Base-by-base conservation (phyloP, 2,329 filamentous ascomycete species). In the Fusarium incarnatum region DNA sequence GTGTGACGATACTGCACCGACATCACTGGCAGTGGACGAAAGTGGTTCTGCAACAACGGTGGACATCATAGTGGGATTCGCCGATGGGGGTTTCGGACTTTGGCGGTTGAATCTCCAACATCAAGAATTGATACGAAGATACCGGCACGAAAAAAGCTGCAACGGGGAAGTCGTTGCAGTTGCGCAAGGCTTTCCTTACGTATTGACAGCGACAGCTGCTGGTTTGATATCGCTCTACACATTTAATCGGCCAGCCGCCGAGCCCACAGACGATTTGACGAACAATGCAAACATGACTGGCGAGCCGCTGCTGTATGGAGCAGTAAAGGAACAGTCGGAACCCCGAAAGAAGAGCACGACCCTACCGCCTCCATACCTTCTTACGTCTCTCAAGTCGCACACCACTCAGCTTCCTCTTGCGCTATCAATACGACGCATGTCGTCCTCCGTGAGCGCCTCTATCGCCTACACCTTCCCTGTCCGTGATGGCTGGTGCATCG, bases 401-500 rank as follows among this genome's bases (percentile, higher is more conserved):
- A 94, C 91, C 5, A 91, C 92, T 3, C 89, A 91, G 75, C 87
- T 91, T 5, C 94, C 94, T 3, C 83, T 97, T 12, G 93, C 94
- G 0, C 81, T 97, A n/a, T 95, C 93, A 0, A 87, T 98, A 40
- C 89, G 94, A n/a, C 87, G 85, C 27, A 88, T 88, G 16, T 78
- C 87, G 1, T 82, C 83, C 6, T 87, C 87, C 13, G 87, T 93
- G 20, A 87, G 94, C n/a, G 92, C 93, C 3, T 94, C 93, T 0
- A 92, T 98, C 63, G 94, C 93, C 2, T 98, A 97, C 78, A 92
- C 93, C 0, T 89, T 97, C 70, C 90, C 91, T 18, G 92, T 92
- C 4, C 84, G 91, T 5, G 89, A 89, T 45, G 94, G 94, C 28
- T 98, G 94, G 93, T 94, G 92, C 10, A 87, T 97, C 18, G 94